These are phyloP conservation scores for Westerdykella aurantiaca DNA, from an alignment of 2,329 filamentous ascomycete genomes.

Conservation along the genomic window DNA sequence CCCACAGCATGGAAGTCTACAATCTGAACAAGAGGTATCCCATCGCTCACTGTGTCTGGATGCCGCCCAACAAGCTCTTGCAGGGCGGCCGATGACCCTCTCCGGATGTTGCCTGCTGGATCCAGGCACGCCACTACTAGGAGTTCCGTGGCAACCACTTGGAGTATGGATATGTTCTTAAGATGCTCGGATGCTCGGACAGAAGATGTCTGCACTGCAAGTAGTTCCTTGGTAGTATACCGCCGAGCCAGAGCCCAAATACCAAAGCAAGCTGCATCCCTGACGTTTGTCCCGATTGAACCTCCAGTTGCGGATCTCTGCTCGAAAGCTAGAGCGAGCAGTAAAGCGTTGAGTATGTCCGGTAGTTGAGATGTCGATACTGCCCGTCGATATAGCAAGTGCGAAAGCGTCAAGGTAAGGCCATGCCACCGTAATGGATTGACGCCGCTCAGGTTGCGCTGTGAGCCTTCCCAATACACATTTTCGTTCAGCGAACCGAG, in stretches of 20 bases:
- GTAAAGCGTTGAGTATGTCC: conserved; percentile 68
- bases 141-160: conserved; percentile 74
- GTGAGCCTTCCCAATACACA: conserved; percentile 50
- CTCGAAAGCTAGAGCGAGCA: conserved; percentile 81
- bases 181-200: conserved; percentile 42
- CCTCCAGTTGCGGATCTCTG: conserved; percentile 79
- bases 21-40: conserved; percentile 78
- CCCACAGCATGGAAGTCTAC: conserved; percentile 94
- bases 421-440: conserved; percentile 89
- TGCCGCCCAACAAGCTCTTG: conserved; percentile 93
- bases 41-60: conserved; percentile 73
- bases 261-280: conserved; percentile 93
- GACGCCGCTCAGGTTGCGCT: conserved; percentile 65
- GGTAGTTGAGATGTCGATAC: conserved; percentile 65
- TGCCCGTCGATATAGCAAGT: conserved; percentile 78
- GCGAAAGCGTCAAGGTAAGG: conserved; percentile 76
- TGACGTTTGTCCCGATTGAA: conserved; percentile 80
- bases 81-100: conserved; percentile 85
- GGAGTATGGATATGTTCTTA: conserved; percentile 51
- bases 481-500: conserved; percentile 62
- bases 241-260: conserved; percentile 88
- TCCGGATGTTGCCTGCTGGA: conserved; percentile 84
- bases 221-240: conserved; percentile 74
- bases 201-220: conserved; percentile 49
- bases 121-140: conserved; percentile 79